Conservation (phyloP, 1,139 yeast species). For the Geotrichum cucujoidarum region DNA sequence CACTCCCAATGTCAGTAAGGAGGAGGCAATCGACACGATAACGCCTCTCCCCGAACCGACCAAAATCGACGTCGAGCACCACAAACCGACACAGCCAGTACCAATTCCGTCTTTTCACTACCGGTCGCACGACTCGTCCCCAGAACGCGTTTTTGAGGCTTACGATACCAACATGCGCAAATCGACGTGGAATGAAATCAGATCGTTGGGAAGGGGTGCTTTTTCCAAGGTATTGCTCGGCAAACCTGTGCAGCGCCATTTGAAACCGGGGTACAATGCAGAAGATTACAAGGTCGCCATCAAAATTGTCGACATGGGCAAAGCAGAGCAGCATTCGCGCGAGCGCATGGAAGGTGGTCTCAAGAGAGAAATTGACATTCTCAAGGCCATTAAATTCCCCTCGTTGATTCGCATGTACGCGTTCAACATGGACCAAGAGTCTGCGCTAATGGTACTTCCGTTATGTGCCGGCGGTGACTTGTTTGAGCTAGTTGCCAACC, state of each 20-base stretch:
- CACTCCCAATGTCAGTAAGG: not conserved
- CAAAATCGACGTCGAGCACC: too few relatives aligned
- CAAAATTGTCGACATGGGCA: slow-evolving; percentile 33
- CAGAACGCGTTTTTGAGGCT: slow-evolving; percentile 28
- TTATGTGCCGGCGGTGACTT: slow-evolving; percentile 83
- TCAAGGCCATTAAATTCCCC: slow-evolving; percentile 41
- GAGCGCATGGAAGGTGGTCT: slow-evolving; percentile 63
- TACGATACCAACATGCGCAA: slow-evolving; percentile 27
- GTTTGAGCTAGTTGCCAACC: slow-evolving; percentile 53
- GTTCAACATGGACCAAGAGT: slow-evolving; percentile 31
- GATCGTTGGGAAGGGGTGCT: slow-evolving; percentile 39
- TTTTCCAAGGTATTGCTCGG: slow-evolving; percentile 40
- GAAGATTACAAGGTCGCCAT: slow-evolving; percentile 38
- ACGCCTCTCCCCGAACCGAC: not conserved
- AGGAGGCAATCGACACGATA: not conserved
- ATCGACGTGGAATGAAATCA: slow-evolving; percentile 35
- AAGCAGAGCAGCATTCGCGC: slow-evolving; percentile 31
- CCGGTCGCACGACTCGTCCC: not conserved
- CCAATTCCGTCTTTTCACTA: not conserved
- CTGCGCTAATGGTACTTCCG: slow-evolving; percentile 57
- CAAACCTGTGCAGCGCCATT: slow-evolving; percentile 29
- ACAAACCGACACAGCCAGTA: not conserved
- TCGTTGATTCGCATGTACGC: slow-evolving; percentile 42
- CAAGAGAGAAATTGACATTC: slow-evolving; percentile 66
- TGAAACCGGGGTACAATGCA: slow-evolving; percentile 36